Conservation (phyloP, 140 eudicot genomes). For the Oenanthe javanica region DNA sequence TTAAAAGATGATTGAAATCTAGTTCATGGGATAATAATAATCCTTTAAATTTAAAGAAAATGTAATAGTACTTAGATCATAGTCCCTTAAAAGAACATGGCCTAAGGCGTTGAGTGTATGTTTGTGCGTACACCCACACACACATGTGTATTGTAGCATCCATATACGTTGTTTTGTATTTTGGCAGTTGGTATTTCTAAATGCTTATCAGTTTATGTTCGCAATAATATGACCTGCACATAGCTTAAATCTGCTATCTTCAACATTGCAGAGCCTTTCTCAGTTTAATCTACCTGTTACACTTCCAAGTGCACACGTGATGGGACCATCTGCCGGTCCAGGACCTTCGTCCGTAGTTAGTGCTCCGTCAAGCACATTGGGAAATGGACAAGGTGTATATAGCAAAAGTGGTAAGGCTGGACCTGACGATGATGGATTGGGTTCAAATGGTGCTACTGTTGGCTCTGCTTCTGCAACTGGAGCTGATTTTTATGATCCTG, state of each 20-base stretch:
- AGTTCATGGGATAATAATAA: not conserved
- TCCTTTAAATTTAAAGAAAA: not conserved
- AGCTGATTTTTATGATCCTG: slow-evolving; percentile 88
- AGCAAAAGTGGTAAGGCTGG: slow-evolving; percentile 40
- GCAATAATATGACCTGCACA: not conserved
- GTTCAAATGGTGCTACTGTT: slow-evolving; percentile 33
- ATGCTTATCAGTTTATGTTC: not conserved
- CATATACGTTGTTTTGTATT: not conserved
- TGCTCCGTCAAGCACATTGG: slow-evolving; percentile 36
- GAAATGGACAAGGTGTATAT: slow-evolving; percentile 35
- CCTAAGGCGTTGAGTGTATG: not conserved
- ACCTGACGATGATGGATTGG: slow-evolving; percentile 32
- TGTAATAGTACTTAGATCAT: not conserved
- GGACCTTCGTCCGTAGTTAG: slow-evolving; percentile 41
- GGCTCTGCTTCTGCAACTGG: slow-evolving; percentile 40
- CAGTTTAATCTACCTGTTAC: slow-evolving; percentile 87
- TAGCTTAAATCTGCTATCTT: slow-evolving; percentile 5
- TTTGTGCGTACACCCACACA: not conserved
- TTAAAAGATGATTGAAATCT: not conserved
- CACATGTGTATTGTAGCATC: not conserved
- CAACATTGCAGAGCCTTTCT: slow-evolving; percentile 66
- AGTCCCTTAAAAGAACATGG: not conserved
- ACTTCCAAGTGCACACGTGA: slow-evolving; percentile 47
- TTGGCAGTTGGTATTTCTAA: not conserved
- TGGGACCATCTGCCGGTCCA: slow-evolving; percentile 50